A percentile compares a stretch with the other conserved stretches of the same genome.
These are phyloP conservation scores for Lithospermum erythrorhizon DNA, from an alignment of 257 asterid genomes.

Conservation along the genomic window DNA sequence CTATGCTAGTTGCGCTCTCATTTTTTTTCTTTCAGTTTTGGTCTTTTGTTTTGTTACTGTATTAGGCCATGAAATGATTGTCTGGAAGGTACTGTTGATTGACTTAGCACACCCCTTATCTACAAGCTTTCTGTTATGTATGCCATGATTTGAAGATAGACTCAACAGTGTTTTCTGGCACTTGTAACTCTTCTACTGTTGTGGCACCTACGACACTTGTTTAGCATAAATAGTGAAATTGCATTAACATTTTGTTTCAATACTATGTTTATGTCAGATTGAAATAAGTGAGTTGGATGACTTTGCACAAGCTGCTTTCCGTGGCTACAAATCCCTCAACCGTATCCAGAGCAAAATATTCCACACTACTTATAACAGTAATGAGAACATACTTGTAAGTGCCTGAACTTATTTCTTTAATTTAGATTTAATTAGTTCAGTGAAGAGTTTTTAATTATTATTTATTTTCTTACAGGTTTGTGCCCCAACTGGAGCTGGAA, in stretches of 20 bases:
- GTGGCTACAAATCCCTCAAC: constrained; percentile 84
- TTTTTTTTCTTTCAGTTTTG: not conserved
- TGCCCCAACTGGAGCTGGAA: constrained; percentile 99
- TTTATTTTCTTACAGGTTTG: constrained; percentile 59
- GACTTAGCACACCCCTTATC: not conserved
- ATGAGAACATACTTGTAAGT: constrained; percentile 82
- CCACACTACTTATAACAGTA: constrained; percentile 74
- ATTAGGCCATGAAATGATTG: not conserved
- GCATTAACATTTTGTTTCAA: constrained; percentile 7
- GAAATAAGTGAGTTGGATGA: constrained; percentile 93
- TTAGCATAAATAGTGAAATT: not conserved
- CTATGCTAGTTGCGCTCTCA: not conserved
- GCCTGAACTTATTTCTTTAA: constrained; percentile 1
- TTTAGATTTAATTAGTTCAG: constrained; percentile 6
- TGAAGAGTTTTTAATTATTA: constrained; percentile 16
- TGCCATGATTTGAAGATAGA: not conserved
- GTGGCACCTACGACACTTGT: not conserved
- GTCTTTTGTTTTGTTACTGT: not conserved
- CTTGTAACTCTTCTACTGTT: not conserved
- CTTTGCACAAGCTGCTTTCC: constrained; percentile 96
- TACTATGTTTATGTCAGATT: constrained; percentile 43
- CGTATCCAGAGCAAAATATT: constrained; percentile 95
- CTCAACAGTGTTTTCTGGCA: not conserved
- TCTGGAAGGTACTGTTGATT: not conserved
- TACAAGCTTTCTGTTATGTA: not conserved